Percentiles rank a stretch among this genome's conserved stretches.
These are phyloP conservation scores for Blastocystis sp. DNA, from an alignment of 352 stramenopile species.

Conservation along the genomic window DNA sequence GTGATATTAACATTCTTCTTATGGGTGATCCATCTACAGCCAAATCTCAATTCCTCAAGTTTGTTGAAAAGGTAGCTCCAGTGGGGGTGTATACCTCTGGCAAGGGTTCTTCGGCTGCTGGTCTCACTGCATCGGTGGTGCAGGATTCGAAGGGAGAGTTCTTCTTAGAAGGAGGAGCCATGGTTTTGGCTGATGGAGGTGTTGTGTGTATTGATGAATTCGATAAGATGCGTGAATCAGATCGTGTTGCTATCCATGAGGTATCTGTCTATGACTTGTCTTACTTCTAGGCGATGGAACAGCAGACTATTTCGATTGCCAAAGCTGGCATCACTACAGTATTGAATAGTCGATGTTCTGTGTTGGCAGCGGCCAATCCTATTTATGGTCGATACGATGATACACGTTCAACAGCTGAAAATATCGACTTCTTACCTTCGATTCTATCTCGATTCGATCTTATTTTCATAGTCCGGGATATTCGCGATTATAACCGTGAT, in stretches of 20 bases:
- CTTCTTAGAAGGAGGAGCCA: slow-evolving; percentile 85
- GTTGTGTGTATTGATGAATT: slow-evolving; percentile 98
- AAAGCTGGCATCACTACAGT: slow-evolving; percentile 98
- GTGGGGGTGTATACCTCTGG: slow-evolving; percentile 94
- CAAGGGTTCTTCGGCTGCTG: slow-evolving; percentile 92
- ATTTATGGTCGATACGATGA: slow-evolving; percentile 97
- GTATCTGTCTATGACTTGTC: neutral
- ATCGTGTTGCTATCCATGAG: slow-evolving; percentile 96
- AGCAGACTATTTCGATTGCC: slow-evolving; percentile 98
- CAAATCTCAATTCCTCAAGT: slow-evolving; percentile 98
- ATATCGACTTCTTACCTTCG: slow-evolving; percentile 98
- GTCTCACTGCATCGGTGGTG: slow-evolving; percentile 93
- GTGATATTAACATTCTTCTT: slow-evolving; percentile 97
- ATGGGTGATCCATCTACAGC: slow-evolving; percentile 93
- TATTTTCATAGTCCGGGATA: slow-evolving; percentile 97
- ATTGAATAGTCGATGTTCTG: slow-evolving; percentile 86
- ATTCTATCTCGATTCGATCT: slow-evolving; percentile 97
- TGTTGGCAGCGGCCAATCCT: slow-evolving; percentile 92
- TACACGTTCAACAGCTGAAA: slow-evolving; percentile 92
- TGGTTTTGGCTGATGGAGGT: slow-evolving; percentile 87
- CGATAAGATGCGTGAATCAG: slow-evolving; percentile 87
- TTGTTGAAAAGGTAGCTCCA: slow-evolving; percentile 88
- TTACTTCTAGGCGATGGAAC: slow-evolving; percentile 87
- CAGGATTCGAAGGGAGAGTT: slow-evolving; percentile 91
- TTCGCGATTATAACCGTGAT: slow-evolving; percentile 91